Evolutionary conservation across 805 yeast species (phyloP).

Genomic region (Schwanniomyces vanrijiae): DNA sequence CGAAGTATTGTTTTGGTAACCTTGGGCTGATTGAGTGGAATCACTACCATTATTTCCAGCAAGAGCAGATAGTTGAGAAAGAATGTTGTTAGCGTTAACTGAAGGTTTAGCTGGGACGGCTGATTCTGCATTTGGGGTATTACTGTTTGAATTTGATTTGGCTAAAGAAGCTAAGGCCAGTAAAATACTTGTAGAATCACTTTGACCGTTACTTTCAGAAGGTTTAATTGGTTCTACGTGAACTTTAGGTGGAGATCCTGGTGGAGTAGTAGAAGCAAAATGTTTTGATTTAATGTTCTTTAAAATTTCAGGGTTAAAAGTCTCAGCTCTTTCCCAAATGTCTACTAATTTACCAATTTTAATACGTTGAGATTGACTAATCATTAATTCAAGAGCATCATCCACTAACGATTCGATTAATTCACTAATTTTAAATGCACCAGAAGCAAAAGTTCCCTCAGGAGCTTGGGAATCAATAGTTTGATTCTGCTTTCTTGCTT

Average conservation of each 20-base stretch:
- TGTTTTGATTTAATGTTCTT: constrained; percentile 56
- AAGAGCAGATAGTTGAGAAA: constrained; percentile 44
- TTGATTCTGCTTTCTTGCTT: constrained; percentile 58
- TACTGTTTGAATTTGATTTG: constrained; percentile 37
- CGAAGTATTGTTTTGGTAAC: constrained; percentile 17
- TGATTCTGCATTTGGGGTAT: constrained; percentile 26
- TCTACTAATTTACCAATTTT: constrained; percentile 83
- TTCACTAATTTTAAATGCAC: constrained; percentile 62
- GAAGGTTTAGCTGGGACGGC: constrained; percentile 22
- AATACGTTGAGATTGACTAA: constrained; percentile 54
- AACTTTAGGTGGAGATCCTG: constrained; percentile 53
- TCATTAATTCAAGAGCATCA: constrained; percentile 57
- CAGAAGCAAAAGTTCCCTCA: constrained; percentile 75
- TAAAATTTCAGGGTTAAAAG: constrained; percentile 64
- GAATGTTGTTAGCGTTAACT: constrained; percentile 37
- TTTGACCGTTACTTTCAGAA: constrained; percentile 18
- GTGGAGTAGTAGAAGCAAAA: constrained; percentile 69
- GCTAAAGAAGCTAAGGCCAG: constrained; percentile 70
- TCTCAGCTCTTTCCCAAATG: constrained; percentile 86
- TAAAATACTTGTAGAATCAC: constrained; percentile 61
- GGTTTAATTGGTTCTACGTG: constrained; percentile 24
- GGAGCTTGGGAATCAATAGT: constrained; percentile 49
- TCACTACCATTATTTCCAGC: constrained; percentile 17
- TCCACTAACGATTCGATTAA: constrained; percentile 63
- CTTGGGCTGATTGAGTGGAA: constrained; percentile 5